These are phyloP conservation scores for Endocladia muricata DNA, from an alignment of 31 red algal genomes.

Conservation along the genomic window DNA sequence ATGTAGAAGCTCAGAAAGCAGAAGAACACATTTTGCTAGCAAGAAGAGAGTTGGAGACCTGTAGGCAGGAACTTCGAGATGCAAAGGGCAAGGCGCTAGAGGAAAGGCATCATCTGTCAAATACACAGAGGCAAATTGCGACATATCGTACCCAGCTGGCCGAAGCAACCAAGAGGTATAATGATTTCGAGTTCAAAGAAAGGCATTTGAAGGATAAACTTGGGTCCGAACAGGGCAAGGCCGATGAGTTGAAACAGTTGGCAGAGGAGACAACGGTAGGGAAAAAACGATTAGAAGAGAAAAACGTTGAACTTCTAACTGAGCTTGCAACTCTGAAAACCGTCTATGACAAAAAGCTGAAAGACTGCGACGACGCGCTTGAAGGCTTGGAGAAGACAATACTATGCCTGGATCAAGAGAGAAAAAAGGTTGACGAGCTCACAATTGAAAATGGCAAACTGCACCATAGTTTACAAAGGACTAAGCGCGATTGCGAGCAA, in stretches of 20 bases:
- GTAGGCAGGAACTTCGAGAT: not conserved
- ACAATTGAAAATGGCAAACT: not conserved
- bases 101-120: not conserved
- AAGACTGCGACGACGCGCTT: not conserved
- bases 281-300: not conserved
- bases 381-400: not conserved
- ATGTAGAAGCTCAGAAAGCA: not conserved
- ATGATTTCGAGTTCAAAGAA: constrained; percentile 2
- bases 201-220: not conserved
- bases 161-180: not conserved
- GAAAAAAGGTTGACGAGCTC: not conserved
- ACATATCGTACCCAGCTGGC: not conserved
- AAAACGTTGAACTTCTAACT: not conserved
- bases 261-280: not conserved
- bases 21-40: constrained; percentile 20
- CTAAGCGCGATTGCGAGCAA: not conserved
- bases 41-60: constrained; percentile 32
- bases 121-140: not conserved
- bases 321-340: not conserved
- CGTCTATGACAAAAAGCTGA: not conserved
- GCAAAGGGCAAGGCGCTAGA: not conserved
- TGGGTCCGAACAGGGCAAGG: not conserved
- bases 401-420: not conserved
- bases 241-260: not conserved
- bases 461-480: not conserved